A percentile compares a stretch with the other conserved stretches of the same genome.
These are phyloP conservation scores for Trichoderma erinaceum DNA, from an alignment of 495 filamentous ascomycete genomes.

Conservation along the genomic window DNA sequence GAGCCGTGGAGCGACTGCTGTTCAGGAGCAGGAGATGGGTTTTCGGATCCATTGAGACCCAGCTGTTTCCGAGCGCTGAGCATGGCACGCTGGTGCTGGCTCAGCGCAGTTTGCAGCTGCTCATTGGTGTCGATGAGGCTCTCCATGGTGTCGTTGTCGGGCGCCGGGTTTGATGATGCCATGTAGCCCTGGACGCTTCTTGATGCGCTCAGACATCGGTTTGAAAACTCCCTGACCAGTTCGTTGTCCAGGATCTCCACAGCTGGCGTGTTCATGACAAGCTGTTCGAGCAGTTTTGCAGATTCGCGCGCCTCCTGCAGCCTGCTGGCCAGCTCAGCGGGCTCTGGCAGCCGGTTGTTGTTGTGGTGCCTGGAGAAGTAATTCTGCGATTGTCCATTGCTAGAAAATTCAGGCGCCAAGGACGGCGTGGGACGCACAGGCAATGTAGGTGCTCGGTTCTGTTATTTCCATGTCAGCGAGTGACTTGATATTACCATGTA, in stretches of 20 bases:
- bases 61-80: slow-evolving; percentile 60
- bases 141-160: slow-evolving; percentile 88
- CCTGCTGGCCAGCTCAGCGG: slow-evolving; percentile 73
- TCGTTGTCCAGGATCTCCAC: slow-evolving; percentile 73
- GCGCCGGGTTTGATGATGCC: slow-evolving; percentile 63
- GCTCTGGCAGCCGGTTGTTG: slow-evolving; percentile 53
- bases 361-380: slow-evolving; percentile 41
- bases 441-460: neutral
- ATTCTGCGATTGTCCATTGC: slow-evolving; percentile 29
- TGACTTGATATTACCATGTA: too few relatives aligned
- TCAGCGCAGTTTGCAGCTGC: slow-evolving; percentile 68
- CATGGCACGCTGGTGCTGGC: slow-evolving; percentile 73
- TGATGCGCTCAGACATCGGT: slow-evolving; percentile 75
- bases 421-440: slow-evolving; percentile 20
- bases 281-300: slow-evolving; percentile 82
- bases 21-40: slow-evolving; percentile 19
- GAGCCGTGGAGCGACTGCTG: slow-evolving; percentile 19
- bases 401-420: slow-evolving; percentile 20
- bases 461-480: neutral
- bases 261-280: slow-evolving; percentile 74
- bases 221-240: slow-evolving; percentile 83
- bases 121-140: slow-evolving; percentile 94
- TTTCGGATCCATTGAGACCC: slow-evolving; percentile 23
- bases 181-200: slow-evolving; percentile 81
- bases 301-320: slow-evolving; percentile 87